Evolutionary conservation across 163 green algal species (phyloP), one percentile per base, ranked within the genome.

Genomic region (Chlorella variabilis): DNA sequence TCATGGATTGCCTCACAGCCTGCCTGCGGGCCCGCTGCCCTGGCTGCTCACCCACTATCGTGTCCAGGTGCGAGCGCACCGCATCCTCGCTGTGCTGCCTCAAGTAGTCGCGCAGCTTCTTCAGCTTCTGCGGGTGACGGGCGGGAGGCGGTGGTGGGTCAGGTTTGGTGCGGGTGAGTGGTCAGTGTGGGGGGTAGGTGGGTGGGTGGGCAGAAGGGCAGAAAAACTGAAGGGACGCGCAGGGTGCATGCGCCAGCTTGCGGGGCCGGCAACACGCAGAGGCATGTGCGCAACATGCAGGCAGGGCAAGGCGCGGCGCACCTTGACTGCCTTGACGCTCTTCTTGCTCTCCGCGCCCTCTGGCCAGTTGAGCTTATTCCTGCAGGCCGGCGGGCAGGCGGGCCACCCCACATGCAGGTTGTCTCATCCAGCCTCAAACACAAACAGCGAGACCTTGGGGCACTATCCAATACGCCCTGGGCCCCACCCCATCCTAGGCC

Each of bases 301-400:
- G n/a, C n/a, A n/a, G n/a, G n/a, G n/a, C n/a, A n/a, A n/a, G n/a
- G n/a, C n/a, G n/a, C 18, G 59, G 23, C 41, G 82, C 42, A 67
- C 71, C 51, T 78, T 20, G 27, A 98, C 95, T 3, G 92, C 92
- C 51, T 91, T 90, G 29, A 95, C 69, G 61, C 85, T 95, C 85
- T 96, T 94, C 51, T 88, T 86, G 66, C 70, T 93, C 29, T 77
- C 42, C 0, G 90, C 90, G 0, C 91, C 91, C 36, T 94, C 91
- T 0, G 94, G 94, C 94, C 95, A 98, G 66, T 92, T 88, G 29
- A 98, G 87, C 59, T 71, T 45, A 23, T 84, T 67, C 48, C 80
- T 85, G 79, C 75, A 45, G 4, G 8, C 33, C 0, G 2, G 23
- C 7, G 8, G 29, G 9, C 25, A 2, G 29, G 56, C 34, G 8